Conservation (phyloP, 2,329 filamentous ascomycete genomes). For the Pestalotiopsis sp. region DNA sequence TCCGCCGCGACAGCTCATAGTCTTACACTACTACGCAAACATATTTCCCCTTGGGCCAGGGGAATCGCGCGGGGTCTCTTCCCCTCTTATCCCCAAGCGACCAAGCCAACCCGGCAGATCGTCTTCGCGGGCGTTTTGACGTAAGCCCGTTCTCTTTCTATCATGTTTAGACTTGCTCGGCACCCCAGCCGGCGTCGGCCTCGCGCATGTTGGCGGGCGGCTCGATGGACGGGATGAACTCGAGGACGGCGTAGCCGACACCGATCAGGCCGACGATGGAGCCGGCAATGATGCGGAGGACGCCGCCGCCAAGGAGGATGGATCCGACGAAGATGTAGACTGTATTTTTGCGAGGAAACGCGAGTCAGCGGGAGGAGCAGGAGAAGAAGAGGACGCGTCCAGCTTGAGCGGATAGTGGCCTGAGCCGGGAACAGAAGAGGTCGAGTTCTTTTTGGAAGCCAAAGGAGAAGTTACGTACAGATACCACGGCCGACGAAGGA, state of each 20-base stretch:
- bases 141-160: background rate
- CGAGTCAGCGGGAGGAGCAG: background rate
- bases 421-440: no score
- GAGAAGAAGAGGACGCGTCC: background rate
- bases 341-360: conserved; percentile 36
- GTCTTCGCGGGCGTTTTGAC: no score
- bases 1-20: background rate
- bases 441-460: no score
- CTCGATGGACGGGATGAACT: conserved; percentile 79
- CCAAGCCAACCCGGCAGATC: background rate
- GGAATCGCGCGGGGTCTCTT: background rate
- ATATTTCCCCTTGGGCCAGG: background rate
- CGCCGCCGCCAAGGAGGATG: conserved; percentile 72
- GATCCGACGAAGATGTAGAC: conserved; percentile 96
- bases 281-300: conserved; percentile 76
- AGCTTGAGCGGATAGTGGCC: no score
- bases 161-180: conserved; percentile 74
- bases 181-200: conserved; percentile 74
- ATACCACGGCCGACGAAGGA: conserved; percentile 93
- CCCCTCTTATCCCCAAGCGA: background rate
- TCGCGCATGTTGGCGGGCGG: conserved; percentile 83
- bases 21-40: background rate
- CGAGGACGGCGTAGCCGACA: conserved; percentile 74
- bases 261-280: conserved; percentile 78
- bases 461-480: conserved; percentile 75